phyloP scores from a whole-genome alignment of 768 basidiomycete species.

The Termitomyces sp. region DNA sequence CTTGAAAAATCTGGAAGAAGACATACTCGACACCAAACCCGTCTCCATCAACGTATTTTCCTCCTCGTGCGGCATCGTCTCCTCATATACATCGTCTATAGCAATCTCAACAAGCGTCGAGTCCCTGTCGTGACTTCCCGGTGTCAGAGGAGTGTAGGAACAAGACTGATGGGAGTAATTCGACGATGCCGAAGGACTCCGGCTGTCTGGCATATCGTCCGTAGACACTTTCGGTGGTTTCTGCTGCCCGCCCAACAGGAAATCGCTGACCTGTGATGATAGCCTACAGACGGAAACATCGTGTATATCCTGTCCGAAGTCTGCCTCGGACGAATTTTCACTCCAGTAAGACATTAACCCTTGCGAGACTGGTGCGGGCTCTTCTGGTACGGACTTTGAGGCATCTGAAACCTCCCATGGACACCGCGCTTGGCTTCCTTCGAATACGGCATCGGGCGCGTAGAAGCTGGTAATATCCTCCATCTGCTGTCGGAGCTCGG shows the following conservation, averaged over 20 bases:
- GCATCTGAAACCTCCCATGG: slow-evolving; percentile 69
- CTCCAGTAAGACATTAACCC: slow-evolving; percentile 18
- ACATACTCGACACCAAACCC: neutral
- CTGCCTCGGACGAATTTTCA: slow-evolving; percentile 11
- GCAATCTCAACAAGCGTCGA: slow-evolving; percentile 1
- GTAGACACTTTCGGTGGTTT: neutral
- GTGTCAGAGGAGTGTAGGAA: slow-evolving; percentile 13
- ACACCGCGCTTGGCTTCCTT: slow-evolving; percentile 76
- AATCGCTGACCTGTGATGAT: slow-evolving; percentile 3
- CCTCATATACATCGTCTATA: slow-evolving; percentile 9
- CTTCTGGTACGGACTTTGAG: slow-evolving; percentile 25
- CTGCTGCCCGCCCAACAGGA: neutral
- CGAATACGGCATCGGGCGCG: slow-evolving; percentile 70
- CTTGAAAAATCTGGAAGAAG: slow-evolving; percentile 8
- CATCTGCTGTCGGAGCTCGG: slow-evolving; percentile 54
- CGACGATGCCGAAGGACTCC: slow-evolving; percentile 2
- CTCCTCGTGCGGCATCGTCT: neutral
- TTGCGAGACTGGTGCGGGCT: neutral
- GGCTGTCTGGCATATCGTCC: slow-evolving; percentile 4
- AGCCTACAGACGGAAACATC: neutral
- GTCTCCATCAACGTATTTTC: neutral
- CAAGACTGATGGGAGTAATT: slow-evolving; percentile 9
- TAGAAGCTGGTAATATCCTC: slow-evolving; percentile 63
- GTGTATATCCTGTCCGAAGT: neutral
- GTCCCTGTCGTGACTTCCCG: slow-evolving; percentile 4